phyloP scores from a whole-genome alignment of 2,329 filamentous ascomycete genomes.

The Elsinoe batatas region DNA sequence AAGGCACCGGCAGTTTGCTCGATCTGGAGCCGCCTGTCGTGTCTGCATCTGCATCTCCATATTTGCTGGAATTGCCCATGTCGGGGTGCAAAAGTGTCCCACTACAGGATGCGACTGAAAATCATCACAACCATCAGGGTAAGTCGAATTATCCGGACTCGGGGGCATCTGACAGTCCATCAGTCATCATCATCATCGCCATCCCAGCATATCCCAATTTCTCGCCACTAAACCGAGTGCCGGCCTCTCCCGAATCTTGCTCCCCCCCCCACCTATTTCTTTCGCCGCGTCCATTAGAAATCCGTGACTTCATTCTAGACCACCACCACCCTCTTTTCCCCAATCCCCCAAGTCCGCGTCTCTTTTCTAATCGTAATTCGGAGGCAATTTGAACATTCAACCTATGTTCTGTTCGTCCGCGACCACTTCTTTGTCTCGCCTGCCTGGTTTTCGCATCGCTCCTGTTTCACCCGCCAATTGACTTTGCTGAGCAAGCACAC shows the following conservation, averaged over 20 bases:
- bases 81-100: neutral
- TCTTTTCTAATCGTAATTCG: neutral
- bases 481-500: neutral
- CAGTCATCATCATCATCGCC: too few species aligned
- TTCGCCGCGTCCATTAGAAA: conserved; percentile 4
- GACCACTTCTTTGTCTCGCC: neutral
- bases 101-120: neutral
- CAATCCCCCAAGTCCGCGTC: neutral
- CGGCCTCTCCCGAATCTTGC: neutral
- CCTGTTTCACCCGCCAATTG: neutral
- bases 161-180: too few species aligned
- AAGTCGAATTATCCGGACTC: too few species aligned
- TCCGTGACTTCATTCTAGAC: conserved; percentile 2
- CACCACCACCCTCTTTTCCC: neutral
- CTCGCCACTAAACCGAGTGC: conserved; percentile 1
- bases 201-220: neutral
- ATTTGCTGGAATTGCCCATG: neutral
- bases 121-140: neutral
- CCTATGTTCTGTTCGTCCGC: neutral
- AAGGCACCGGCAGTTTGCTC: neutral
- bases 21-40: neutral
- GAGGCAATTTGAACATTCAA: neutral
- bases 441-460: neutral
- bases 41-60: neutral
- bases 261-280: conserved; percentile 3